phyloP scores from a whole-genome alignment of 192 early-diverging fungal genomes.

The Mortierella hygrophila region DNA sequence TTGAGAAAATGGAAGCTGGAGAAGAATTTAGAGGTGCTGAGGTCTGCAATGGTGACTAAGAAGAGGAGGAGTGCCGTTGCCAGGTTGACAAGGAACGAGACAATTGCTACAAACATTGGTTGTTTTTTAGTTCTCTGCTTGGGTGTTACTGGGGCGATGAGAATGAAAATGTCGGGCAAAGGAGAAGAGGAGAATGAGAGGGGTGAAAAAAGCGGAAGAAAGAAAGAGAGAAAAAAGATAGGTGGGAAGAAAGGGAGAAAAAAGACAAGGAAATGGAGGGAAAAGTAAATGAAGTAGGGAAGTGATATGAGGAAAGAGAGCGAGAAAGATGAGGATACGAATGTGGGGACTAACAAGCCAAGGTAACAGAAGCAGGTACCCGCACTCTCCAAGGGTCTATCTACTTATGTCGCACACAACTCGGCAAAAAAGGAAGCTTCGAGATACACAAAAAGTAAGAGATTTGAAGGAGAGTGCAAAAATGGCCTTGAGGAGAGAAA shows the following conservation, averaged over 20 bases:
- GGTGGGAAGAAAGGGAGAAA: no score
- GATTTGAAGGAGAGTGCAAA: no score
- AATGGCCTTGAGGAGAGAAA: no score
- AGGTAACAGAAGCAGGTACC: no score
- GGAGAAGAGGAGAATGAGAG: background rate
- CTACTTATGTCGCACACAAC: no score
- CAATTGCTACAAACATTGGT: conserved; percentile 17
- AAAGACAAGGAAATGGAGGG: background rate
- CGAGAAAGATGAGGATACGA: background rate
- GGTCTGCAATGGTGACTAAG: conserved; percentile 38
- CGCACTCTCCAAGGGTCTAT: no score
- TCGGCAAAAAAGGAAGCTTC: no score
- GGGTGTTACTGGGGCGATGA: background rate
- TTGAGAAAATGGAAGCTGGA: conserved; percentile 41
- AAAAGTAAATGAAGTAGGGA: background rate
- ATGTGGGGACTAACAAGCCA: background rate
- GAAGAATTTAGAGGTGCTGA: conserved; percentile 22
- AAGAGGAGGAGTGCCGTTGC: conserved; percentile 30
- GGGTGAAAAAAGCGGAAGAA: background rate
- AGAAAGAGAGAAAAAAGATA: background rate
- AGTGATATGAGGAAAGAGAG: background rate
- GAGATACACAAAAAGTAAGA: no score
- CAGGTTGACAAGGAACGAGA: conserved; percentile 39
- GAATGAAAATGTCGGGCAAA: background rate
- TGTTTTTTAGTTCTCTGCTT: background rate